These are phyloP conservation scores for Aspergillus cristatus DNA, from an alignment of 495 filamentous ascomycete genomes.

Conservation along the genomic window DNA sequence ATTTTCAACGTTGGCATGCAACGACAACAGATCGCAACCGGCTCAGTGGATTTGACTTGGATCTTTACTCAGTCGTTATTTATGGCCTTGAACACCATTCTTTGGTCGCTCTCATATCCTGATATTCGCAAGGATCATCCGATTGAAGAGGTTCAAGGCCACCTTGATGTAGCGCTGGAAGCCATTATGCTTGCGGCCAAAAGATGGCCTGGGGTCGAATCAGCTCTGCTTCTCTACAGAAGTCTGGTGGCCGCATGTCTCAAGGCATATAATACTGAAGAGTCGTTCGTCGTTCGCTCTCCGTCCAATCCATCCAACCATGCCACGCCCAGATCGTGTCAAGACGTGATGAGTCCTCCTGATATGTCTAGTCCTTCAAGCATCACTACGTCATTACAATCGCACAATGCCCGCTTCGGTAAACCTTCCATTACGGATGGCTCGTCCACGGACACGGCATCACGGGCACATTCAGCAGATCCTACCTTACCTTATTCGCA, in stretches of 20 bases:
- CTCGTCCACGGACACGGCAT: constrained; percentile 23
- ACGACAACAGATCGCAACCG: constrained; percentile 61
- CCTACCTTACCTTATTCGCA: constrained; percentile 19
- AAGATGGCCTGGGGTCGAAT: constrained; percentile 80
- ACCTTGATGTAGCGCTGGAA: constrained; percentile 63
- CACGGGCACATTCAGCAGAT: constrained; percentile 31
- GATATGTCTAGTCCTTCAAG: constrained; percentile 42
- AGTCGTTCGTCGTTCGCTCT: constrained; percentile 57
- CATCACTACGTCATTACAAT: constrained; percentile 29
- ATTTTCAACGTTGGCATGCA: constrained; percentile 70
- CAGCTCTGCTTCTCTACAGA: constrained; percentile 70
- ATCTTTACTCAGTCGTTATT: constrained; percentile 81
- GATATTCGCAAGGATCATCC: constrained; percentile 63
- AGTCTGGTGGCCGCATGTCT: constrained; percentile 75
- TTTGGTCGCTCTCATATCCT: constrained; percentile 81
- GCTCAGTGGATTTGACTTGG: constrained; percentile 80
- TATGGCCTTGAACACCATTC: constrained; percentile 74
- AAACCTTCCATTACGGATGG: constrained; percentile 24
- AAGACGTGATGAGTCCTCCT: constrained; percentile 39
- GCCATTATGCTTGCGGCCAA: constrained; percentile 65
- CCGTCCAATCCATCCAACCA: constrained; percentile 45
- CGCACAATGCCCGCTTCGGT: constrained; percentile 20
- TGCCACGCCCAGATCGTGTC: constrained; percentile 35
- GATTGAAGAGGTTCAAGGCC: constrained; percentile 59
- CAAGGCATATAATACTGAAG: constrained; percentile 67